These are phyloP conservation scores for Lecanicillium sp. DNA, from an alignment of 2,329 filamentous ascomycete genomes.

Conservation along the genomic window DNA sequence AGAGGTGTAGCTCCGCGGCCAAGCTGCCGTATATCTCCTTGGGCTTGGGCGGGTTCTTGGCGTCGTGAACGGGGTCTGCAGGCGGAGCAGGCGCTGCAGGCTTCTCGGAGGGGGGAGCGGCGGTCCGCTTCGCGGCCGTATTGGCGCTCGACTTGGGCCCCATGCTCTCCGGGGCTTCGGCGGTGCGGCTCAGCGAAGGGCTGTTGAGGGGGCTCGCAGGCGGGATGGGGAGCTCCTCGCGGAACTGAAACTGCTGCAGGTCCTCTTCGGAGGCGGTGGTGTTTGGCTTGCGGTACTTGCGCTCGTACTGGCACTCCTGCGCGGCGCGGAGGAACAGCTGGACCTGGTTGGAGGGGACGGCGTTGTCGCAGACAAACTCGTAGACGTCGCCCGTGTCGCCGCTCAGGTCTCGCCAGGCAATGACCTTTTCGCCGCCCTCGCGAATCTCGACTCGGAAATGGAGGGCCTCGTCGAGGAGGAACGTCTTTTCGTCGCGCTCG, in stretches of 20 bases:
- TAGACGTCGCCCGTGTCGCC: constrained; percentile 93
- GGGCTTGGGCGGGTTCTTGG: constrained; percentile 50
- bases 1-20: constrained; percentile 81
- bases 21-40: constrained; percentile 69
- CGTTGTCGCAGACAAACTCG: constrained; percentile 89
- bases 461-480: constrained; percentile 85
- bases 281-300: constrained; percentile 78
- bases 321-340: constrained; percentile 75
- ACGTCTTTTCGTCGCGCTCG: constrained; percentile 95
- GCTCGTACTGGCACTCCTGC: constrained; percentile 93
- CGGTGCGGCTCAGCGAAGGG: constrained; percentile 45
- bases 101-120: constrained; percentile 40
- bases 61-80: constrained; percentile 16
- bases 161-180: constrained; percentile 51
- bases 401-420: constrained; percentile 92
- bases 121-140: constrained; percentile 19
- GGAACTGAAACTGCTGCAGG: constrained; percentile 74
- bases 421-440: constrained; percentile 71
- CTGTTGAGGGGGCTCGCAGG: constrained; percentile 56
- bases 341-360: constrained; percentile 62
- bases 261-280: constrained; percentile 76
- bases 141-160: constrained; percentile 28
- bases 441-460: constrained; percentile 80
- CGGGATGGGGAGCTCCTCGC: constrained; percentile 54
- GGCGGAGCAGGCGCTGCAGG: constrained; percentile 24